Conservation (phyloP, 306 rosid genomes). For the Potentilla sterilis region DNA sequence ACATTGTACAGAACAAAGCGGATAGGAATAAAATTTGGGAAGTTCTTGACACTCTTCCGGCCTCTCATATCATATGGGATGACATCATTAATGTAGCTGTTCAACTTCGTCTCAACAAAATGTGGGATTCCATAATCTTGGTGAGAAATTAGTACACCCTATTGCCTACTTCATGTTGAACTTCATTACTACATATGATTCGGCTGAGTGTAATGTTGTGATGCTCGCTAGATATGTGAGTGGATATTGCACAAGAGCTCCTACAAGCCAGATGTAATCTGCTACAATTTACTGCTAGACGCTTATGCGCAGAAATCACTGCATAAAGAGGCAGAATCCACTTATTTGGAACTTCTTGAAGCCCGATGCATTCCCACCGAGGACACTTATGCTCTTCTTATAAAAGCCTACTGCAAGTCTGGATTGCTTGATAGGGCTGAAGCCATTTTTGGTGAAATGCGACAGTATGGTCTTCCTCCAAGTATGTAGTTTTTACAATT, state of each 20-base stretch:
- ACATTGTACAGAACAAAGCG: constrained; percentile 49
- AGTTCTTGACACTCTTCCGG: constrained; percentile 62
- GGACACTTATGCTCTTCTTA: constrained; percentile 89
- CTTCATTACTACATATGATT: background rate
- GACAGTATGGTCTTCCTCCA: constrained; percentile 62
- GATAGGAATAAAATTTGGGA: constrained; percentile 52
- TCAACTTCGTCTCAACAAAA: constrained; percentile 76
- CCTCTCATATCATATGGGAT: constrained; percentile 79
- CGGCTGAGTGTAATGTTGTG: background rate
- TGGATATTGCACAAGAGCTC: constrained; percentile 81
- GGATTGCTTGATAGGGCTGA: constrained; percentile 72
- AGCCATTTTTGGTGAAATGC: constrained; percentile 83
- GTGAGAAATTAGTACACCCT: constrained; percentile 39
- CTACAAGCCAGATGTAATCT: constrained; percentile 82
- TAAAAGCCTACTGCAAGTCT: constrained; percentile 76
- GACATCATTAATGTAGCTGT: constrained; percentile 76
- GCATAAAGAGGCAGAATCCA: constrained; percentile 71
- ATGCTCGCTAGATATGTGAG: constrained; percentile 65
- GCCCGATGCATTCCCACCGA: constrained; percentile 78
- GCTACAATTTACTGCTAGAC: constrained; percentile 88
- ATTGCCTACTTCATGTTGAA: background rate
- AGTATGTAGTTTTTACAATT: constrained; percentile 49
- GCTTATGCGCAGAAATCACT: constrained; percentile 74
- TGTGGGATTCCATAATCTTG: constrained; percentile 75
- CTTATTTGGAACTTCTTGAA: constrained; percentile 75